phyloP scores from a whole-genome alignment of 805 yeast genomes.

The Phaffomyces opuntiae region DNA sequence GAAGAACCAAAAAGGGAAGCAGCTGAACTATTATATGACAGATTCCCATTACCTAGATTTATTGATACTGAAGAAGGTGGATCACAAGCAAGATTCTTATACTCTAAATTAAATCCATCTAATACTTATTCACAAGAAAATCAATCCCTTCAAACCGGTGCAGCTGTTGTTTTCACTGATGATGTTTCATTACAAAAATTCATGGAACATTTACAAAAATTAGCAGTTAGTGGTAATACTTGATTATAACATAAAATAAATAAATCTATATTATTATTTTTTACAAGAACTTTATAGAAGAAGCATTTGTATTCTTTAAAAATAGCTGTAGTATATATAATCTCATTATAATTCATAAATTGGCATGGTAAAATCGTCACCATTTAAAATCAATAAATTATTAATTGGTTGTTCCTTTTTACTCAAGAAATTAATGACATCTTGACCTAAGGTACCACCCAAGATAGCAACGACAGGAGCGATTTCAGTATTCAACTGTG shows the following conservation, averaged over 20 bases:
- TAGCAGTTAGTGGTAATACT: conserved; percentile 50
- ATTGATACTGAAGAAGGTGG: conserved; percentile 98
- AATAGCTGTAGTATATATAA: no score
- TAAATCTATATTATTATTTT: background rate
- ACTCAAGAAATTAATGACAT: conserved; percentile 75
- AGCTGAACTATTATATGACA: conserved; percentile 79
- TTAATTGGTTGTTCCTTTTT: conserved; percentile 75
- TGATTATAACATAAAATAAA: background rate
- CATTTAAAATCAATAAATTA: conserved; percentile 74
- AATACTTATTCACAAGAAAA: conserved; percentile 60
- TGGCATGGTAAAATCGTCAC: conserved; percentile 66
- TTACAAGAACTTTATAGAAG: background rate
- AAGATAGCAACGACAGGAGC: conserved; percentile 80
- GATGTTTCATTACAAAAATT: conserved; percentile 93
- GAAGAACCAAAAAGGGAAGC: conserved; percentile 92
- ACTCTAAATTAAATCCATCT: conserved; percentile 92
- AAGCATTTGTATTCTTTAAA: no score
- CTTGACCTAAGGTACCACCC: conserved; percentile 90
- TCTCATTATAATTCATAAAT: conserved; percentile 43
- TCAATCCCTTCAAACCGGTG: conserved; percentile 37
- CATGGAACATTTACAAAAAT: conserved; percentile 89
- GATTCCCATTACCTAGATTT: conserved; percentile 97
- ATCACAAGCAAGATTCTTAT: conserved; percentile 94
- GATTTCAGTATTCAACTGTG: conserved; percentile 55
- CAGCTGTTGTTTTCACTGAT: conserved; percentile 89